Evolutionary conservation across 257 asterid genomes (phyloP), one percentile per base, ranked within the genome.

Genomic region (Solanum lycopersicoides): DNA sequence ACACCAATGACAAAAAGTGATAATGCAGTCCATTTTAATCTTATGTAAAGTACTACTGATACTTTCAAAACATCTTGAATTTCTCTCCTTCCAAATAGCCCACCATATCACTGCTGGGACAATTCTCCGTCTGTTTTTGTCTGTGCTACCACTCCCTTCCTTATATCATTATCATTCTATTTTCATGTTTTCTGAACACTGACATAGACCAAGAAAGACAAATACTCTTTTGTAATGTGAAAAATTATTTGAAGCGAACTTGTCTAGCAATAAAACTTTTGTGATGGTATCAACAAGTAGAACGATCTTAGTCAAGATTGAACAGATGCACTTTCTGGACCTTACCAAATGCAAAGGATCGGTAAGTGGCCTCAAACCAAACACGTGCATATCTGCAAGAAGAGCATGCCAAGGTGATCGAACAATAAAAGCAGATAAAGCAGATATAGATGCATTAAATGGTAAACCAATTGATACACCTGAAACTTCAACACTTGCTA

Each of bases 311-410:
- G 3, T 30, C 60, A 89, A 85, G 88, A 72, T 68, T 79, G 83
- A 87, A 85, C 44, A 88, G 75, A 76, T 86, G 89, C 65, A 87
- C 65, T 85, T 86, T 45, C 86, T 87, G 84, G 88, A 87, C 82
- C 97, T 93, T 92, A 96, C 99, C 98, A 96, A 92, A 93, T 94
- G 92, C 89, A 96, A 87, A 91, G 98, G 96, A 92, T 96, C 99
- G 82, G 91, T 83, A 94, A 93, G 92, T 13, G 98, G 98, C 92
- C 91, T 92, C 95, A 93, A 92, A 89, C 96, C 99, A 93, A 95
- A 96, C 50, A 96, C 89, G 90, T 92, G 93, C 98, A 96, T 95
- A 92, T 96, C 99, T 96, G 93, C 95, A 91, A 87, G 88, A 90
- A 90, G 88, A 90, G 66, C 89, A 90, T 79, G 65, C 18, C 65